Evolutionary conservation across 129 eudicot species (phyloP), one percentile per base, ranked within the genome.

Genomic region (Deinandra increscens): DNA sequence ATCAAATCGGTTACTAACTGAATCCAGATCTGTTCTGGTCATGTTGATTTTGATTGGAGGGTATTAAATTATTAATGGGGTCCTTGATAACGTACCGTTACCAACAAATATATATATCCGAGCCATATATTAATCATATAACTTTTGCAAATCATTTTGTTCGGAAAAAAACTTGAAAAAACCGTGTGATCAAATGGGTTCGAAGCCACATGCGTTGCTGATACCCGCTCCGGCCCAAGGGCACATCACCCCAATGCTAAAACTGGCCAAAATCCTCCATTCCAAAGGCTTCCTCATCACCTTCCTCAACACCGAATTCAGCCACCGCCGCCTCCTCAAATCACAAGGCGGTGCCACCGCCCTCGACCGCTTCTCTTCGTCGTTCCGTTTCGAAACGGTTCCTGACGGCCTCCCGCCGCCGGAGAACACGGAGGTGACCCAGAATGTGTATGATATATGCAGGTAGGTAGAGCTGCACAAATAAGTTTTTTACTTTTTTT

Each of bases 211-310:
- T 9, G 84, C 66, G 3, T 49, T 80, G 6, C 68, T 81, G 53
- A 70, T 83, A 60, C 84, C 87, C 22, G 73, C 37, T 55, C 87
- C 87, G 4, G 87, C 84, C 44, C 87, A 83, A 72, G 81, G 81
- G 26, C 81, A 77, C 65, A 62, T 77, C 1, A 77, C 50, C 44
- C 81, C 81, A 12, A 69, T 77, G 81, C 56, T 69, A 60, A 77
- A 77, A 77, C 81, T 77, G 6, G 81, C 81, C 29, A 69, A 77
- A 48, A 70, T 69, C 66, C 76, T 77, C 36, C 71, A 77, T 19
- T 69, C 75, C 3, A 77, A 77, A 41, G 81, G 81, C 60, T 69
- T 77, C 34, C 29, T 69, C 29, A 69, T 77, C 65, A 77, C 81
- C 55, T 77, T 69, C 12, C 76, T 77, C 49, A 77, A 77, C 66